Evolutionary conservation across 495 filamentous ascomycete genomes (phyloP).

Genomic region (Lasiosphaeris hirsuta): DNA sequence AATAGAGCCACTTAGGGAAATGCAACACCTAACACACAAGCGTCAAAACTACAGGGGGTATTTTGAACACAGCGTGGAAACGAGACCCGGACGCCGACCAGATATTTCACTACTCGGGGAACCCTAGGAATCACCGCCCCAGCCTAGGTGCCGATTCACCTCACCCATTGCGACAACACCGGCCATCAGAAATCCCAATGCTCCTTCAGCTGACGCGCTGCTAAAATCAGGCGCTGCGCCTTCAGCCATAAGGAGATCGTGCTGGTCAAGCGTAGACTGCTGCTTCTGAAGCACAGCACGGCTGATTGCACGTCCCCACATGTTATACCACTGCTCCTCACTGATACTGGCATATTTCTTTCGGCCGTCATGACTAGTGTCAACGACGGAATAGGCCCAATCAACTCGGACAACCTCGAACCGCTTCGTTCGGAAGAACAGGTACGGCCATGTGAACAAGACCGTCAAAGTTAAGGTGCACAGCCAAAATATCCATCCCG

Average conservation of each 20-base stretch:
- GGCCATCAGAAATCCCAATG: constrained; percentile 31
- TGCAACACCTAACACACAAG: no score
- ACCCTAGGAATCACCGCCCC: constrained; percentile 30
- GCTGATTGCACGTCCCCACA: constrained; percentile 43
- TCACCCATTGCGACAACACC: constrained; percentile 42
- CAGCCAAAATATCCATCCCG: constrained; percentile 53
- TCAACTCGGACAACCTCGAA: constrained; percentile 55
- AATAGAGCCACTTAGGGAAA: no score
- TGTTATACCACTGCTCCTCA: constrained; percentile 47
- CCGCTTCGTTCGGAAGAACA: constrained; percentile 59
- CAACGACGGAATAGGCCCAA: constrained; percentile 47
- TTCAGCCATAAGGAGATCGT: constrained; percentile 37
- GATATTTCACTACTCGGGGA: no score
- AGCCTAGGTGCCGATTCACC: constrained; percentile 45
- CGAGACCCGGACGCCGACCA: no score
- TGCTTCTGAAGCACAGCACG: constrained; percentile 41
- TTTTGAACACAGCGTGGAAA: no score
- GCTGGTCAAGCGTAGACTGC: constrained; percentile 38
- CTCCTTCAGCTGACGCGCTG: constrained; percentile 27
- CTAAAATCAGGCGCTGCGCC: constrained; percentile 28
- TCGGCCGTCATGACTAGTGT: constrained; percentile 20
- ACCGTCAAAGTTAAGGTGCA: constrained; percentile 60
- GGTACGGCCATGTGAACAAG: constrained; percentile 60
- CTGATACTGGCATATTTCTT: constrained; percentile 45
- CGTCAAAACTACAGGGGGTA: no score